Evolutionary conservation across 2,329 filamentous ascomycete genomes (phyloP).

Genomic region (Botrytis medusae): DNA sequence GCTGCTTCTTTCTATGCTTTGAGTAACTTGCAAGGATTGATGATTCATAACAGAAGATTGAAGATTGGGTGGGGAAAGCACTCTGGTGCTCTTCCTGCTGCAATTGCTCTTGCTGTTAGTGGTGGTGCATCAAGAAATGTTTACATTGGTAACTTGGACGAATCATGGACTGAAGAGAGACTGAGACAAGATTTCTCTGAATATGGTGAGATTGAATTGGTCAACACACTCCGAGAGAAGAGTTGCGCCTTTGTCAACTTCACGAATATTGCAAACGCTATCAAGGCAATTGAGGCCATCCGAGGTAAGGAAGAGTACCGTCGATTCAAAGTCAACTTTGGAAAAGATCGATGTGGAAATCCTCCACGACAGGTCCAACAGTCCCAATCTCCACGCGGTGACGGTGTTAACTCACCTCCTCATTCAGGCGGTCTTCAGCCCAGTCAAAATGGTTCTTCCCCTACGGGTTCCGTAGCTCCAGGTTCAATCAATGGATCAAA

Average conservation of each 20-base stretch:
- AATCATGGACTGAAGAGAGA: constrained; percentile 95
- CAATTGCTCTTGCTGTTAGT: constrained; percentile 92
- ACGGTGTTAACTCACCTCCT: constrained; percentile 57
- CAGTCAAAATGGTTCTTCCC: constrained; percentile 39
- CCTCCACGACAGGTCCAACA: constrained; percentile 80
- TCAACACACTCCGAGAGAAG: constrained; percentile 96
- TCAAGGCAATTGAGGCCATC: constrained; percentile 97
- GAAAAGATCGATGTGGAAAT: constrained; percentile 97
- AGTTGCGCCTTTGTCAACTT: constrained; percentile 99
- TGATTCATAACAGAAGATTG: constrained; percentile 97
- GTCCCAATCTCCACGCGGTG: constrained; percentile 63
- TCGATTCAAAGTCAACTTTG: constrained; percentile 99
- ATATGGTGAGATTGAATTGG: constrained; percentile 95
- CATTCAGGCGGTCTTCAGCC: constrained; percentile 39
- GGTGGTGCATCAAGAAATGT: constrained; percentile 98
- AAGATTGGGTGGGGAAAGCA: constrained; percentile 99
- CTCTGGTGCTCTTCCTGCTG: constrained; percentile 90
- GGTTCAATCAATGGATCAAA: constrained; percentile 47
- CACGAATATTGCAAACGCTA: constrained; percentile 98
- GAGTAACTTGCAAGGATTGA: constrained; percentile 94
- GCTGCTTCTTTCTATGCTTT: constrained; percentile 97
- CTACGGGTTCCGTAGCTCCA: constrained; percentile 47
- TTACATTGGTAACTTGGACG: constrained; percentile 95
- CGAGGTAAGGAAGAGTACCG: constrained; percentile 94
- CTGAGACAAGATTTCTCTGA: constrained; percentile 95